Conservation (phyloP, 2,329 filamentous ascomycete genomes). For the Decorospora gaudefroyi region DNA sequence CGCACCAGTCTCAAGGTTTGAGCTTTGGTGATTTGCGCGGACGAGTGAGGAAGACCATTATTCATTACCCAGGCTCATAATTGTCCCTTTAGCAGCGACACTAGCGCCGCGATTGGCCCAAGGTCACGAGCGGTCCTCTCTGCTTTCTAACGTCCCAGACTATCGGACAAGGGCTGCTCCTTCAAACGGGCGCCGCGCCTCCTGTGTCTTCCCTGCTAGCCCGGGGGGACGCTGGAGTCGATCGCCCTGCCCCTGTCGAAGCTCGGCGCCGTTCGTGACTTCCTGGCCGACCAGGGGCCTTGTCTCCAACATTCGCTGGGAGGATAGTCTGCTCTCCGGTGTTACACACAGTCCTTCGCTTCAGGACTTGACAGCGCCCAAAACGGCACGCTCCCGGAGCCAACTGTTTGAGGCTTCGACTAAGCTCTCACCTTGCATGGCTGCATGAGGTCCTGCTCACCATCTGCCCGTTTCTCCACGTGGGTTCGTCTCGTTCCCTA, state of each 20-base stretch:
- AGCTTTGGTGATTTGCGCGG: slow-evolving; percentile 35
- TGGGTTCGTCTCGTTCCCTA: slow-evolving; percentile 40
- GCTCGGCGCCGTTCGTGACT: slow-evolving; percentile 38
- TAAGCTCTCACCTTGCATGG: slow-evolving; percentile 42
- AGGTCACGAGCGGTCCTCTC: slow-evolving; percentile 18
- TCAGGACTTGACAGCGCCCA: slow-evolving; percentile 47
- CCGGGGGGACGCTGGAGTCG: slow-evolving; percentile 38
- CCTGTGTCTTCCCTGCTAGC: slow-evolving; percentile 36
- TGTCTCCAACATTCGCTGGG: slow-evolving; percentile 35
- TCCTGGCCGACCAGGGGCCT: slow-evolving; percentile 34
- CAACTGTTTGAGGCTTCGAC: slow-evolving; percentile 48
- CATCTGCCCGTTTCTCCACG: slow-evolving; percentile 45
- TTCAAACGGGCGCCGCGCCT: slow-evolving; percentile 34
- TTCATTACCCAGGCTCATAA: slow-evolving; percentile 38
- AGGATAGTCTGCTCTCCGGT: slow-evolving; percentile 38
- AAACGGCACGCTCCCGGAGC: slow-evolving; percentile 47
- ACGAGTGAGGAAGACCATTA: slow-evolving; percentile 34
- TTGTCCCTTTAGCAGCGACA: slow-evolving; percentile 21
- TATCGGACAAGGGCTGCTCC: slow-evolving; percentile 33
- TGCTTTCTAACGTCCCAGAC: slow-evolving; percentile 34
- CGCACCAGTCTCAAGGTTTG: slow-evolving; percentile 47
- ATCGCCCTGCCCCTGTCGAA: slow-evolving; percentile 26
- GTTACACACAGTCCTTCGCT: slow-evolving; percentile 45
- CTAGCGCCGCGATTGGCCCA: slow-evolving; percentile 30
- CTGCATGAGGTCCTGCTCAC: slow-evolving; percentile 43